Conservation (phyloP, 2,329 filamentous ascomycete species). For the Venturia nashicola region DNA sequence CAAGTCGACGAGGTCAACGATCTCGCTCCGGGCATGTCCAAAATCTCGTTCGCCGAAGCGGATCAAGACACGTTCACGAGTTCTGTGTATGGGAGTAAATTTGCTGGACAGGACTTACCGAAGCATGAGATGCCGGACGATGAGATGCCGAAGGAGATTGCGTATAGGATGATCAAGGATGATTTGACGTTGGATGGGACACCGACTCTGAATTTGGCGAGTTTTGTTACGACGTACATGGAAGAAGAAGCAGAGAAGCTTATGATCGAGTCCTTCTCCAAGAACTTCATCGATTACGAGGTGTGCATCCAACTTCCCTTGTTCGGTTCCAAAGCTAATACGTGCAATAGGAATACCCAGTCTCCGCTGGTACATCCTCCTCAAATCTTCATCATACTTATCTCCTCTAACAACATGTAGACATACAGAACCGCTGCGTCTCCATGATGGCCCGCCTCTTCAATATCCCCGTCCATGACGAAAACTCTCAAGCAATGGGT, state of each 20-base stretch:
- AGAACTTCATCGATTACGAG: constrained; percentile 58
- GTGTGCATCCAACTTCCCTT: constrained; percentile 4
- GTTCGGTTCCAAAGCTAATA: constrained; percentile 1
- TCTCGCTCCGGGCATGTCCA: constrained; percentile 31
- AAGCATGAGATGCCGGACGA: constrained; percentile 74
- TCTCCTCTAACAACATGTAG: constrained; percentile 12
- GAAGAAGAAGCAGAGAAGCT: constrained; percentile 93
- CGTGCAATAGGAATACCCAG: constrained; percentile 37
- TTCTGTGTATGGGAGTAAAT: constrained; percentile 78
- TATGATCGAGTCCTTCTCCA: constrained; percentile 83
- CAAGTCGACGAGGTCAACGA: constrained; percentile 21
- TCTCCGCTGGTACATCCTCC: constrained; percentile 21
- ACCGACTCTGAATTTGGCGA: constrained; percentile 77
- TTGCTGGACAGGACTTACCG: constrained; percentile 70
- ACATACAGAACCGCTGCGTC: constrained; percentile 71
- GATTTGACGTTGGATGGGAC: constrained; percentile 66
- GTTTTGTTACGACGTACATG: constrained; percentile 87
- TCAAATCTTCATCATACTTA: neutral
- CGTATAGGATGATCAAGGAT: constrained; percentile 85
- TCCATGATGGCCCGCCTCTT: constrained; percentile 70
- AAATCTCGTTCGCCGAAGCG: constrained; percentile 32
- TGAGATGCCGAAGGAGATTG: constrained; percentile 84
- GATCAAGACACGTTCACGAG: constrained; percentile 45
- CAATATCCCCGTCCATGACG: constrained; percentile 47
- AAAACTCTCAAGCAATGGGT: constrained; percentile 57